Evolutionary conservation across 148 eudicot species (phyloP).

Genomic region (Amaranthus hypochondriacus): DNA sequence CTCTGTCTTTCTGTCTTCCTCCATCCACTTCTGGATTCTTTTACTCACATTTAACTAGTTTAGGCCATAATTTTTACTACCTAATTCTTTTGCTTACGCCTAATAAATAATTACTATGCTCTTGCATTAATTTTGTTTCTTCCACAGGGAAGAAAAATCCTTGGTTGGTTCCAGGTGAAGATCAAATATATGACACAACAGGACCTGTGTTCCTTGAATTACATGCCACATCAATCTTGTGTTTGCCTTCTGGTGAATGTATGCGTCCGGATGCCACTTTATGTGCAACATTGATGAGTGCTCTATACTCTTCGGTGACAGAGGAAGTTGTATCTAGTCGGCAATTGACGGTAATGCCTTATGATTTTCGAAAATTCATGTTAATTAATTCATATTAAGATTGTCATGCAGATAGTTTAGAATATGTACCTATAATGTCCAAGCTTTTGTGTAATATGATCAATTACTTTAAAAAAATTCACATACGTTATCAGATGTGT

Average conservation of each 20-base stretch:
- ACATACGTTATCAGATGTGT: too few species aligned
- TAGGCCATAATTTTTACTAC: too few species aligned
- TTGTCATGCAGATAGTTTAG: neutral
- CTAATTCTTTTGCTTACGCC: too few species aligned
- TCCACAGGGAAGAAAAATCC: constrained; percentile 63
- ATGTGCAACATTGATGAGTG: constrained; percentile 86
- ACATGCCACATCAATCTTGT: constrained; percentile 83
- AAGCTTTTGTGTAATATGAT: neutral
- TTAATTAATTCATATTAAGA: neutral
- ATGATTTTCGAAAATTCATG: neutral
- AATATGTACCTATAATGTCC: neutral
- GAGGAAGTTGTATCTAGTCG: constrained; percentile 70
- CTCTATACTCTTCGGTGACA: constrained; percentile 67
- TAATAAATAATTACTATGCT: neutral
- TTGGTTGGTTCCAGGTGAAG: constrained; percentile 72
- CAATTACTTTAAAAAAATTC: too few species aligned
- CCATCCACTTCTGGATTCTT: too few species aligned
- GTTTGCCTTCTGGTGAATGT: constrained; percentile 88
- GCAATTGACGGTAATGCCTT: constrained; percentile 61
- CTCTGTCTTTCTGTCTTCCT: too few species aligned
- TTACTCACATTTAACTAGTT: too few species aligned
- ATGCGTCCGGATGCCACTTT: constrained; percentile 85
- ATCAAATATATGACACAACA: constrained; percentile 37
- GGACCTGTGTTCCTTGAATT: constrained; percentile 72
- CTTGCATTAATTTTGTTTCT: neutral